A percentile compares a stretch with the other conserved stretches of the same genome.
phyloP scores from a whole-genome alignment of 2,329 filamentous ascomycete genomes.

The Amauroascus niger region DNA sequence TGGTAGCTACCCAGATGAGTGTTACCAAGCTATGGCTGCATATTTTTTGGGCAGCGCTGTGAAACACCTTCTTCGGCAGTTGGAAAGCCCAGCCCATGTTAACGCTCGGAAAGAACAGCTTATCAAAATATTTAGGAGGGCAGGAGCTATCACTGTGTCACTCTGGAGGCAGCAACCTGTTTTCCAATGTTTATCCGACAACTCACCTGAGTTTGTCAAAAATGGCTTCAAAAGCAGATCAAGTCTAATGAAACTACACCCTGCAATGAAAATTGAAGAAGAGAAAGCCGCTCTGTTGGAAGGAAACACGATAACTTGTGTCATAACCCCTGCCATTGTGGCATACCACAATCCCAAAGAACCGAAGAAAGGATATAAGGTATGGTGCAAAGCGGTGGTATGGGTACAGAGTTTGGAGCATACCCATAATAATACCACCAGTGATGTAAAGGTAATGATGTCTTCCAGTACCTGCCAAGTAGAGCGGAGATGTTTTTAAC shows the following conservation, averaged over 20 bases:
- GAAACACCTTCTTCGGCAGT: neutral
- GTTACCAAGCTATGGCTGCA: neutral
- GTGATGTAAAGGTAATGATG: neutral
- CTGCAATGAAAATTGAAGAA: neutral
- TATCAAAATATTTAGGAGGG: neutral
- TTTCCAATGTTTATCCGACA: neutral
- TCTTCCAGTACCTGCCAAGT: no score
- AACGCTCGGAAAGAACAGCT: neutral
- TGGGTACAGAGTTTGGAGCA: neutral
- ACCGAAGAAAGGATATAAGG: neutral
- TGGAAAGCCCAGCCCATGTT: no score
- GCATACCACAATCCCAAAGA: neutral
- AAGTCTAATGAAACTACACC: conserved; percentile 6
- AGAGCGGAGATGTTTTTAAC: no score
- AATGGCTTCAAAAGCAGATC: conserved; percentile 5
- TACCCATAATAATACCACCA: neutral
- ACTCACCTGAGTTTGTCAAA: neutral
- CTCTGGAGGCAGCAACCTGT: neutral
- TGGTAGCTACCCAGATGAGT: neutral
- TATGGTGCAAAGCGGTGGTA: conserved; percentile 11
- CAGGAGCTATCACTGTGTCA: neutral
- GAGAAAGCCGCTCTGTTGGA: neutral
- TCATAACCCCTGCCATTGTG: conserved; percentile 12
- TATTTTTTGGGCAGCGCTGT: neutral
- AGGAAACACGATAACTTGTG: conserved; percentile 7